Evolutionary conservation across 1,139 yeast species (phyloP).

Genomic region (Pneumocystis carinii): DNA sequence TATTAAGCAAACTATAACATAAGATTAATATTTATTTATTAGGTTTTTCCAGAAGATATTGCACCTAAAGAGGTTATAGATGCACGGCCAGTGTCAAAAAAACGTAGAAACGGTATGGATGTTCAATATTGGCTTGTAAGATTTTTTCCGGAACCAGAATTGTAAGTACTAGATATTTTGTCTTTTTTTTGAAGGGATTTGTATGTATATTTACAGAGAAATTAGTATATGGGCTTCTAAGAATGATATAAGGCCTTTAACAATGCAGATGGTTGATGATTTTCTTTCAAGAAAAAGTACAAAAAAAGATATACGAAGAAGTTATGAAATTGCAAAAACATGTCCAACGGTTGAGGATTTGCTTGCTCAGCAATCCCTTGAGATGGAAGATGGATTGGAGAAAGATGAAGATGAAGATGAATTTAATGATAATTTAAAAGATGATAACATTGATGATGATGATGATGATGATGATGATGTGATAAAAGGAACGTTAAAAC

Average conservation of each 20-base stretch:
- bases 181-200: neutral
- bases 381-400: neutral
- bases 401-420: slow-evolving; percentile 1
- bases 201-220: neutral
- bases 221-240: neutral
- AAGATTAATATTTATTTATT: neutral
- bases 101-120: neutral
- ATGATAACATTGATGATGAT: neutral
- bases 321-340: neutral
- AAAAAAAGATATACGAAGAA: neutral
- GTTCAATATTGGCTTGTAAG: neutral
- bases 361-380: neutral
- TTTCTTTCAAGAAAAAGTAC: neutral
- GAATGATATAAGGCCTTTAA: neutral
- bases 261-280: neutral
- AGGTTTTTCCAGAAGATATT: neutral
- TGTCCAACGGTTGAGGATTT: neutral
- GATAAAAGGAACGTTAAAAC: neutral
- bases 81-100: neutral
- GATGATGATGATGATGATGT: neutral
- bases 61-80: neutral
- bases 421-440: neutral
- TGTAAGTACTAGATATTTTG: neutral
- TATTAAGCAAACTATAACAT: neutral
- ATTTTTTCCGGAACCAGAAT: neutral